Conservation (phyloP, 495 filamentous ascomycete species). For the Penicillium herquei region DNA sequence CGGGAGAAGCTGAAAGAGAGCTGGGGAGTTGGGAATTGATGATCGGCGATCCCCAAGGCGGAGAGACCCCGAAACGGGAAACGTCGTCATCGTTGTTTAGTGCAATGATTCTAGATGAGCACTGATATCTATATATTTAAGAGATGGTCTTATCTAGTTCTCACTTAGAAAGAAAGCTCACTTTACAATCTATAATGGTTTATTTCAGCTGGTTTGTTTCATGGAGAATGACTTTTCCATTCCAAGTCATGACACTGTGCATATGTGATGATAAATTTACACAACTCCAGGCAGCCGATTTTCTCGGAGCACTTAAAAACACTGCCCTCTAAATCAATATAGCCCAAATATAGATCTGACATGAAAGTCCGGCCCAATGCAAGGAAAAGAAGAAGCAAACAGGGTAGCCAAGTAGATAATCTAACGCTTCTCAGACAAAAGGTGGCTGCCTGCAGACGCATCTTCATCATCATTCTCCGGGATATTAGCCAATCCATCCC, state of each 20-base stretch:
- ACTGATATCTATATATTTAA: too few relatives aligned
- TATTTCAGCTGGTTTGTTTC: background rate
- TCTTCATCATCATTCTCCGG: conserved; percentile 20
- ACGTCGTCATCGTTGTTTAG: conserved; percentile 26
- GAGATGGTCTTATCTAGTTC: background rate
- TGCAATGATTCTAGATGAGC: background rate
- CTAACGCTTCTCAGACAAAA: conserved; percentile 21
- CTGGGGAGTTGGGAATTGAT: conserved; percentile 21
- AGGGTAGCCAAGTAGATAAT: conserved; percentile 9
- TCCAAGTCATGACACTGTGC: background rate
- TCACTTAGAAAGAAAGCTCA: background rate
- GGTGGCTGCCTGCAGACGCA: conserved; percentile 14
- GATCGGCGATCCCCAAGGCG: conserved; percentile 31
- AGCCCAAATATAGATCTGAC: background rate
- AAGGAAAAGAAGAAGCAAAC: conserved; percentile 1
- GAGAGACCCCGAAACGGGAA: conserved; percentile 25
- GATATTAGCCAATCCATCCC: conserved; percentile 31
- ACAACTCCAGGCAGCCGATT: conserved; percentile 11
- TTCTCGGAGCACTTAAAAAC: conserved; percentile 1
- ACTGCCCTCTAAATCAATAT: conserved; percentile 5
- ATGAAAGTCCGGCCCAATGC: conserved; percentile 8
- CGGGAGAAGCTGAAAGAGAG: conserved; percentile 12
- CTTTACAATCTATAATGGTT: background rate
- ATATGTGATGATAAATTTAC: conserved; percentile 9
- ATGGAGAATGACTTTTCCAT: conserved; percentile 5